These are phyloP conservation scores for Penicillium crystallinum DNA, from an alignment of 495 filamentous ascomycete species.

Conservation along the genomic window DNA sequence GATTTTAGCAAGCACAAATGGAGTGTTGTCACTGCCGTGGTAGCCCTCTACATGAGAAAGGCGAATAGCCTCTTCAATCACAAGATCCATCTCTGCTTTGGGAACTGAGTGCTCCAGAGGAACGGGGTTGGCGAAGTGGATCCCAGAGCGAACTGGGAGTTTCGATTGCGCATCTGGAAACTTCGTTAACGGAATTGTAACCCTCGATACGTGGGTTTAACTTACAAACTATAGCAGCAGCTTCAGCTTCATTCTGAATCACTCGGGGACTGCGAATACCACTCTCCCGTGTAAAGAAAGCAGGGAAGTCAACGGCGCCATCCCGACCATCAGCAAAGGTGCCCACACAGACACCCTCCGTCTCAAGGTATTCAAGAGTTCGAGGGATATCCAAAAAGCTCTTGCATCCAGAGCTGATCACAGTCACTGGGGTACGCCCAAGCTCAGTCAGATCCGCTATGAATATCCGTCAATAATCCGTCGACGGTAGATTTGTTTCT, in stretches of 20 bases:
- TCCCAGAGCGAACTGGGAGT: slow-evolving; percentile 63
- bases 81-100: slow-evolving; percentile 62
- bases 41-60: slow-evolving; percentile 66
- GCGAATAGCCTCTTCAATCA: slow-evolving; percentile 67
- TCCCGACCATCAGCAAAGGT: slow-evolving; percentile 79
- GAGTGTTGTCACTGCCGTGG: slow-evolving; percentile 76
- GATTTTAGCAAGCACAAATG: slow-evolving; percentile 78
- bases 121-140: slow-evolving; percentile 86
- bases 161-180: slow-evolving; percentile 56
- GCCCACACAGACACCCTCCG: slow-evolving; percentile 78
- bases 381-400: slow-evolving; percentile 89
- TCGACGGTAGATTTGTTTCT: background rate
- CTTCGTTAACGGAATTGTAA: background rate
- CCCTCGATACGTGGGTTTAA: slow-evolving; percentile 2
- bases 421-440: slow-evolving; percentile 83
- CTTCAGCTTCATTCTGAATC: slow-evolving; percentile 69
- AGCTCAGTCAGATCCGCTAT: slow-evolving; percentile 87
- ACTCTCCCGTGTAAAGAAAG: slow-evolving; percentile 86
- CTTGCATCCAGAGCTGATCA: slow-evolving; percentile 87
- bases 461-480: background rate
- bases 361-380: slow-evolving; percentile 92
- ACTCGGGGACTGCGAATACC: slow-evolving; percentile 70
- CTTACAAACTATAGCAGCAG: slow-evolving; percentile 78
- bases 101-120: slow-evolving; percentile 66
- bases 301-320: slow-evolving; percentile 72